Evolutionary conservation across 2,329 filamentous ascomycete genomes (phyloP).

Genomic region (Penicillium hesseltinei): DNA sequence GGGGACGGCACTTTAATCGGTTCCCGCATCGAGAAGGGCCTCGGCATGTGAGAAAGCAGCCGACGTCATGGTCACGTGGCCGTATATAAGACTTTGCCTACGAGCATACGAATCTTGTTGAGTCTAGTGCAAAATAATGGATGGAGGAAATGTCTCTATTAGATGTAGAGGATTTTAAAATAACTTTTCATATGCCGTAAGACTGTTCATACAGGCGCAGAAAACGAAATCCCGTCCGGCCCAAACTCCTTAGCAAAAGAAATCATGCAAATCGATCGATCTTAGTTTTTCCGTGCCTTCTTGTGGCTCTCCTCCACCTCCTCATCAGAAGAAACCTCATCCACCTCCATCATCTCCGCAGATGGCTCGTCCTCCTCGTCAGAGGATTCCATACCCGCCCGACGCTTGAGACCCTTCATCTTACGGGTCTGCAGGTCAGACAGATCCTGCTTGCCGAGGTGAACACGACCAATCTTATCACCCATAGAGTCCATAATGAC

Average conservation of each 20-base stretch:
- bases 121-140: background rate
- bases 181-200: conserved; percentile 26
- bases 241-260: conserved; percentile 28
- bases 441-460: conserved; percentile 87
- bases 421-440: conserved; percentile 87
- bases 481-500: conserved; percentile 86
- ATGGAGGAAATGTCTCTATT: conserved; percentile 8
- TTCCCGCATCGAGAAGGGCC: conserved; percentile 30
- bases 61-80: conserved; percentile 39
- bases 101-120: background rate
- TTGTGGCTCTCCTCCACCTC: conserved; percentile 27
- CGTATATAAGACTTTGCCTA: background rate
- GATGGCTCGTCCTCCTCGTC: conserved; percentile 47
- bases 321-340: conserved; percentile 33
- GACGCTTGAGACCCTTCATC: conserved; percentile 97
- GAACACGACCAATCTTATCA: conserved; percentile 93
- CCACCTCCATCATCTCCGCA: conserved; percentile 51
- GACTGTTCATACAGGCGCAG: conserved; percentile 20
- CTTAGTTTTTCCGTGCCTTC: conserved; percentile 33
- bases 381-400: conserved; percentile 60
- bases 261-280: conserved; percentile 19
- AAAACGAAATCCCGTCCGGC: conserved; percentile 26
- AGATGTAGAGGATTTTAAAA: conserved; percentile 9
- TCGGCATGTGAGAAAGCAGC: conserved; percentile 41
- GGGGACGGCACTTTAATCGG: conserved; percentile 32